A percentile compares a stretch with the other conserved stretches of the same genome.
Evolutionary conservation across 1,284 basidiomycete species (phyloP).

Genomic region (Melampsora larici-populina): DNA sequence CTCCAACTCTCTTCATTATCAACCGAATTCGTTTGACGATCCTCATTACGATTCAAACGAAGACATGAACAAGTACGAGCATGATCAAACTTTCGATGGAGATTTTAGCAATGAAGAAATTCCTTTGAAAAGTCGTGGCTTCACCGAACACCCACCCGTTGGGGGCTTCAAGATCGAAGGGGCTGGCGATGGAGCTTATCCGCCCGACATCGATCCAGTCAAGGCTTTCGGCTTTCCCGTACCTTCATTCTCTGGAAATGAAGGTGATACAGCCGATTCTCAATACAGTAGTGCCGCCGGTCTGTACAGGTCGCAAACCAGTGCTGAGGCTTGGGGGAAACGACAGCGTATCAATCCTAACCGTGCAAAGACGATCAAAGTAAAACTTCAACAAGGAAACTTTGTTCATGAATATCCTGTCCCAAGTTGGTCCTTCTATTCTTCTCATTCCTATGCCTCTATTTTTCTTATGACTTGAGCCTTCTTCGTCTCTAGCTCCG

Average conservation of each 20-base stretch:
- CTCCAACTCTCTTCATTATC: background rate
- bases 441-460: background rate
- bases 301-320: conserved; percentile 41
- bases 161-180: background rate
- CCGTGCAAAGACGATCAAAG: conserved; percentile 43
- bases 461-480: background rate
- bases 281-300: conserved; percentile 17
- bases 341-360: conserved; percentile 40
- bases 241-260: conserved; percentile 16
- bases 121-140: background rate
- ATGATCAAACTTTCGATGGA: background rate
- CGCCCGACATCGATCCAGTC: conserved; percentile 15
- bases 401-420: conserved; percentile 43
- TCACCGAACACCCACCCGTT: background rate
- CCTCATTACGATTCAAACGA: background rate
- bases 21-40: background rate
- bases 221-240: conserved; percentile 24
- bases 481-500: conserved; percentile 26
- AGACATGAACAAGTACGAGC: background rate
- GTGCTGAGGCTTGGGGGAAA: conserved; percentile 41
- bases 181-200: conserved; percentile 1
- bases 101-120: background rate
- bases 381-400: conserved; percentile 42
- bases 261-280: background rate
- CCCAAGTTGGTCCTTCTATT: conserved; percentile 19